Evolutionary conservation across 106 monocot species (phyloP).

Genomic region (Dioscorea zingiberensis): DNA sequence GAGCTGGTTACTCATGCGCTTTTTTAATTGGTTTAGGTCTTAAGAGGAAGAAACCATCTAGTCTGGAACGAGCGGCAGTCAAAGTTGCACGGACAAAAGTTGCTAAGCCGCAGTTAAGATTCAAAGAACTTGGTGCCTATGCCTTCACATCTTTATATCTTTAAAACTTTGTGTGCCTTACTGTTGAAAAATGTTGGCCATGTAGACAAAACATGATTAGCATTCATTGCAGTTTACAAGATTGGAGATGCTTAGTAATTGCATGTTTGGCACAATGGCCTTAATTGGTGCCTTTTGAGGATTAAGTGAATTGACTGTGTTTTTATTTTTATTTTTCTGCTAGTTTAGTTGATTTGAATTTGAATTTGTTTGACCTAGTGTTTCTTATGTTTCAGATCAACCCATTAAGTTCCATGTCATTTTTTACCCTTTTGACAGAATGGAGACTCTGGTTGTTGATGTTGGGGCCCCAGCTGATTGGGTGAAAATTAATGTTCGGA

Average conservation of each 20-base stretch:
- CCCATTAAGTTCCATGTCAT: not conserved
- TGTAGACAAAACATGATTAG: too few species aligned
- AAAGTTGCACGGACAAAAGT: slow-evolving; percentile 45
- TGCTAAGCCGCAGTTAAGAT: slow-evolving; percentile 63
- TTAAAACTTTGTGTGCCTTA: too few species aligned
- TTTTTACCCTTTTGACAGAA: slow-evolving; percentile 25
- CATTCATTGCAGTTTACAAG: too few species aligned
- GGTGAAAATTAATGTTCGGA: slow-evolving; percentile 95
- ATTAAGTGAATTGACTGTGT: too few species aligned
- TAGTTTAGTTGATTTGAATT: too few species aligned
- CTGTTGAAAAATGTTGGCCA: too few species aligned
- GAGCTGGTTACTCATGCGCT: not conserved
- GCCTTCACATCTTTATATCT: not conserved
- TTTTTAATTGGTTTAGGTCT: slow-evolving; percentile 40
- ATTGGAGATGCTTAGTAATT: too few species aligned
- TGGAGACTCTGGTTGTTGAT: slow-evolving; percentile 69
- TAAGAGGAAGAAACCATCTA: slow-evolving; percentile 62
- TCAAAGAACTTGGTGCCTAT: not conserved
- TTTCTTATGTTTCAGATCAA: too few species aligned
- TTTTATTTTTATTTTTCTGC: too few species aligned
- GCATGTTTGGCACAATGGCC: too few species aligned
- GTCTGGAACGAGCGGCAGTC: slow-evolving; percentile 37
- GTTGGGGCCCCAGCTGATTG: slow-evolving; percentile 88
- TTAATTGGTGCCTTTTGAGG: too few species aligned
- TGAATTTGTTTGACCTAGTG: too few species aligned